Base-by-base conservation (phyloP, 768 basidiomycete species). In the Lentinula sp. region DNA sequence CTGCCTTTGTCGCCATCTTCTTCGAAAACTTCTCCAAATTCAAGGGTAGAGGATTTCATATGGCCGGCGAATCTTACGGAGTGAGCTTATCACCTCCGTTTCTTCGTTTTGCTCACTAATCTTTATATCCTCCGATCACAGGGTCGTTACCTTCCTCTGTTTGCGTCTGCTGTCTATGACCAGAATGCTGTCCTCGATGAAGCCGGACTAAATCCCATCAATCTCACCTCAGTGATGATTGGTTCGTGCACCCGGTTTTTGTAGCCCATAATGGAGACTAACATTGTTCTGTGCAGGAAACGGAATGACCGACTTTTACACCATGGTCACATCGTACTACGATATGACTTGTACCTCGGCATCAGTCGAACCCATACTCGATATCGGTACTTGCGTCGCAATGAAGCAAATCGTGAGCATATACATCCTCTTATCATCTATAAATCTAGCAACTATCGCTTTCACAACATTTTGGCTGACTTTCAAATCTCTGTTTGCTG, bases 51-150 rank as follows among this genome's bases (percentile, higher is more conserved):
- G 64, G 68, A 0, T 78, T 80, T 49, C 88, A 91, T 64, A 76
- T 93, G 55, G 79, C 89, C 0, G 91, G 83, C 21, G 79, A 78
- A 73, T 86, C 74, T 16, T 89, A 84, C 61, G 82, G 76, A 0
- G 84, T 82, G 46, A 64, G 79, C 63, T 43, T 60, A 34, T 59
- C 43, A 10, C 35, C 10, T n/a, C 37, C 16, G 3, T 18, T 42
- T 45, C 32, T 37, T n/a, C 28, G 10, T 18, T 5, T 35, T 59
- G n/a, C 10, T 28, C 15, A 18, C 15, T 34, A 11, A 28, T 28
- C 28, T 6, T 6, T 40, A 5, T 35, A 16, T 37, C 61, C 1
- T 7, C 48, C 1, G 16, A 13, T 21, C 9, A 28, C 37, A 80
- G 80, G 79, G 80, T 10, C 75, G 76, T 8, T 80, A 82, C 64